These are phyloP conservation scores for Wickerhamiella galacta DNA, from an alignment of 805 yeast species.

Conservation along the genomic window DNA sequence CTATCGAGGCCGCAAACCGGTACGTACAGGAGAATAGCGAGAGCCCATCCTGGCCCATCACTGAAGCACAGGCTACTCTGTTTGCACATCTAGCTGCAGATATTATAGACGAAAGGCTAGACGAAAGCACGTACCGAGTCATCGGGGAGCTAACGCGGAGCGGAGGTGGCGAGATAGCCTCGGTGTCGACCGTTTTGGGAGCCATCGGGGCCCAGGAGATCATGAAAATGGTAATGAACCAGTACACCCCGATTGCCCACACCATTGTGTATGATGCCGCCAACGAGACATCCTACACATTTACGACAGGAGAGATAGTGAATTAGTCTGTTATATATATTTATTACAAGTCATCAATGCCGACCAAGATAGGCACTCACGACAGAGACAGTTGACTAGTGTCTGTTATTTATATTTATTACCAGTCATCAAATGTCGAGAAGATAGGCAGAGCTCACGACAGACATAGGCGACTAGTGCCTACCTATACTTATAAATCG, in stretches of 20 bases:
- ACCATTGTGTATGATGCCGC: slow-evolving; percentile 60
- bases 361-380: too few species aligned
- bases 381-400: too few species aligned
- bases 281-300: slow-evolving; percentile 3
- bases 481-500: slow-evolving; percentile 23
- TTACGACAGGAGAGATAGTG: slow-evolving; percentile 13
- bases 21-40: not conserved
- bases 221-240: slow-evolving; percentile 56
- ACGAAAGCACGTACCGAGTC: not conserved
- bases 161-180: slow-evolving; percentile 34
- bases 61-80: not conserved
- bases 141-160: slow-evolving; percentile 14
- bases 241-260: slow-evolving; percentile 65
- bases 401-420: slow-evolving; percentile 1
- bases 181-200: slow-evolving; percentile 54
- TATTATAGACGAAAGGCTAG: not conserved
- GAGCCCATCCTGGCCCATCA: too few species aligned
- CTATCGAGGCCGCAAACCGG: not conserved
- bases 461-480: too few species aligned
- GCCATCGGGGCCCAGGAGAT: slow-evolving; percentile 80
- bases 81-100: not conserved
- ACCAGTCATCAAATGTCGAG: too few species aligned
- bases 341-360: not conserved
- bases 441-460: too few species aligned
- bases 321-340: not conserved